phyloP scores from a whole-genome alignment of 805 yeast genomes.

The Schwanniomyces occidentalis region DNA sequence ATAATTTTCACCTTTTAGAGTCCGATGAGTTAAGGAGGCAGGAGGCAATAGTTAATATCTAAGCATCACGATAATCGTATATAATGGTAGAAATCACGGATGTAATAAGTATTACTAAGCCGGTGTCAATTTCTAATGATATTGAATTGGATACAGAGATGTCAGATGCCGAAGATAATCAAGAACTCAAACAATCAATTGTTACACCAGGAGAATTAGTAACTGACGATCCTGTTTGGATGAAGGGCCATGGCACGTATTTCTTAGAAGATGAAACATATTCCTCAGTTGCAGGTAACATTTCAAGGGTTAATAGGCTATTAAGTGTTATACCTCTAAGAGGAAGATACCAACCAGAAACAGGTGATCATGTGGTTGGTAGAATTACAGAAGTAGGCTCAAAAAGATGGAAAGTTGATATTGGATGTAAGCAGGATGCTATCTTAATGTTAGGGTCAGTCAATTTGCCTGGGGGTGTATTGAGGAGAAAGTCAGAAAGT shows the following conservation, averaged over 20 bases:
- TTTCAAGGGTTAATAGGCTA: constrained; percentile 81
- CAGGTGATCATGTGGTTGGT: constrained; percentile 96
- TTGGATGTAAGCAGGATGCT: constrained; percentile 94
- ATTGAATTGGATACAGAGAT: constrained; percentile 43
- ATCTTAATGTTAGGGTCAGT: constrained; percentile 92
- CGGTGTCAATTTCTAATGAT: constrained; percentile 16
- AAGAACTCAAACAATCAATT: constrained; percentile 28
- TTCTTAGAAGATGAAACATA: constrained; percentile 71
- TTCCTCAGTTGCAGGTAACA: constrained; percentile 91
- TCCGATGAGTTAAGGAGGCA: too few relatives aligned
- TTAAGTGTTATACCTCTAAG: constrained; percentile 82
- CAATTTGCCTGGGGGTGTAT: constrained; percentile 94
- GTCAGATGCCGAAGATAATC: constrained; percentile 31
- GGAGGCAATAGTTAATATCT: too few relatives aligned
- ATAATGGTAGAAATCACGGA: constrained; percentile 22
- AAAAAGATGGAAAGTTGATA: constrained; percentile 94
- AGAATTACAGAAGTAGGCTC: constrained; percentile 92
- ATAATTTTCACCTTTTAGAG: too few relatives aligned
- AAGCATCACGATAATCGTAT: not conserved
- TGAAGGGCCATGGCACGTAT: constrained; percentile 98
- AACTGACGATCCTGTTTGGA: constrained; percentile 96
- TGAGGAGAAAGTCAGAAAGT: constrained; percentile 89
- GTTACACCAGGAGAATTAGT: constrained; percentile 96
- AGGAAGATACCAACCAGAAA: constrained; percentile 88
- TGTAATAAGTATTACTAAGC: constrained; percentile 40